Evolutionary conservation across 345 rosid genomes (phyloP).

Genomic region (Citrus cavaleriei): DNA sequence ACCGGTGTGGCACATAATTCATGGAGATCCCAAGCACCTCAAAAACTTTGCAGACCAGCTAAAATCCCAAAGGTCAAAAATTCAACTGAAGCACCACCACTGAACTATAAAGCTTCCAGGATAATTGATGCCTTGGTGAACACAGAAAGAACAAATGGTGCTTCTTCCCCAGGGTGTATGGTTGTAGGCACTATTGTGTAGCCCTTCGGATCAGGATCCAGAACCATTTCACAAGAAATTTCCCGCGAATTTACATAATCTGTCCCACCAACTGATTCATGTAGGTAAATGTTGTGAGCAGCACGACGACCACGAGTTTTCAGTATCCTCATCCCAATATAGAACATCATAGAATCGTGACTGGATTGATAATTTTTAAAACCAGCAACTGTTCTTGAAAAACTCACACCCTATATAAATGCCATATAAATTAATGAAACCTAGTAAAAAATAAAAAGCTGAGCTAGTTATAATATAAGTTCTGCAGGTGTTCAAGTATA

Average conservation of each 20-base stretch:
- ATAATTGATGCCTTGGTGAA: slow-evolving; percentile 85
- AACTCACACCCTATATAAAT: slow-evolving; percentile 79
- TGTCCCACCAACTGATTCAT: slow-evolving; percentile 98
- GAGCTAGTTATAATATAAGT: neutral
- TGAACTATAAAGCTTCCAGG: slow-evolving; percentile 68
- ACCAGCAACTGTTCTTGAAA: slow-evolving; percentile 95
- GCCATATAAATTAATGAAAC: neutral
- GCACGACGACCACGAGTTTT: slow-evolving; percentile 98
- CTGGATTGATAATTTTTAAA: slow-evolving; percentile 93
- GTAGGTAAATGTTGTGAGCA: slow-evolving; percentile 89
- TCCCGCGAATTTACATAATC: slow-evolving; percentile 99
- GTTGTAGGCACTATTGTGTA: slow-evolving; percentile 99
- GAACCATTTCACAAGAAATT: slow-evolving; percentile 99
- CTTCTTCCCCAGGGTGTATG: slow-evolving; percentile 99
- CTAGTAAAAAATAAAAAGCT: too few relatives aligned
- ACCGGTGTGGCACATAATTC: slow-evolving; percentile 22
- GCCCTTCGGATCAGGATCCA: slow-evolving; percentile 99
- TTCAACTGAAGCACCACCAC: slow-evolving; percentile 17
- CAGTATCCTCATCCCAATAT: slow-evolving; percentile 97
- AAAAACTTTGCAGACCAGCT: slow-evolving; percentile 22
- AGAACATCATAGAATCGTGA: slow-evolving; percentile 90
- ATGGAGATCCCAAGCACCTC: slow-evolving; percentile 38
- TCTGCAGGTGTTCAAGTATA: slow-evolving; percentile 15
- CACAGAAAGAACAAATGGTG: slow-evolving; percentile 96
- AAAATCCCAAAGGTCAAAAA: slow-evolving; percentile 21